Percentiles rank a stretch among this genome's conserved stretches.
Evolutionary conservation across 108 stramenopile species (phyloP).

Genomic region (Cyclotella kingstonii): DNA sequence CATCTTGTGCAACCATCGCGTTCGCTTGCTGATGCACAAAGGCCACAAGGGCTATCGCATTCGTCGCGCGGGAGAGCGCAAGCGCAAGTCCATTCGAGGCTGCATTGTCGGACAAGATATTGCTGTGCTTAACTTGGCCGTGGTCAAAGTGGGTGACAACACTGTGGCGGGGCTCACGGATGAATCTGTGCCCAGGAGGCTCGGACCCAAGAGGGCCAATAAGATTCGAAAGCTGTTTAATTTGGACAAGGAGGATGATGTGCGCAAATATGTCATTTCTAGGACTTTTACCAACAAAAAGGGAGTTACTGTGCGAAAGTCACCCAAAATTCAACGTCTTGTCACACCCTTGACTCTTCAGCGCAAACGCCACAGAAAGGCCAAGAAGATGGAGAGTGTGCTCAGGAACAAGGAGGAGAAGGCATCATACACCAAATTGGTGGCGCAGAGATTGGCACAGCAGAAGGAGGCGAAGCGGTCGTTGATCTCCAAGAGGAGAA

Average conservation of each 20-base stretch:
- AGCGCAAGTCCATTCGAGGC: slow-evolving; percentile 99
- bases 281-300: slow-evolving; percentile 97
- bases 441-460: slow-evolving; percentile 93
- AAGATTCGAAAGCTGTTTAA: slow-evolving; percentile 99
- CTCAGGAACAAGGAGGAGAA: slow-evolving; percentile 89
- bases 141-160: slow-evolving; percentile 93
- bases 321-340: slow-evolving; percentile 99
- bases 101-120: slow-evolving; percentile 99
- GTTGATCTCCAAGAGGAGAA: slow-evolving; percentile 96
- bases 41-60: slow-evolving; percentile 91
- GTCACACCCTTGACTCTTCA: slow-evolving; percentile 95
- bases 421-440: slow-evolving; percentile 95
- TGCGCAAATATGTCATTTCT: slow-evolving; percentile 96
- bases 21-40: slow-evolving; percentile 93
- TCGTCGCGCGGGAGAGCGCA: slow-evolving; percentile 97
- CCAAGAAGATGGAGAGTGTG: slow-evolving; percentile 69
- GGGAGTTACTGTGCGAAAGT: slow-evolving; percentile 88
- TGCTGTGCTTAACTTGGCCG: slow-evolving; percentile 97
- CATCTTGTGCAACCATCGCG: slow-evolving; percentile 96
- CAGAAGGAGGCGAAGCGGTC: slow-evolving; percentile 93
- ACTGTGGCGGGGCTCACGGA: slow-evolving; percentile 95
- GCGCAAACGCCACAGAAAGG: slow-evolving; percentile 92
- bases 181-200: slow-evolving; percentile 89
- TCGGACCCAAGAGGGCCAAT: slow-evolving; percentile 99
- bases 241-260: slow-evolving; percentile 99